Conservation (phyloP, 225 moss, liverwort and hornwort genomes). For the Marchantia polymorpha region DNA sequence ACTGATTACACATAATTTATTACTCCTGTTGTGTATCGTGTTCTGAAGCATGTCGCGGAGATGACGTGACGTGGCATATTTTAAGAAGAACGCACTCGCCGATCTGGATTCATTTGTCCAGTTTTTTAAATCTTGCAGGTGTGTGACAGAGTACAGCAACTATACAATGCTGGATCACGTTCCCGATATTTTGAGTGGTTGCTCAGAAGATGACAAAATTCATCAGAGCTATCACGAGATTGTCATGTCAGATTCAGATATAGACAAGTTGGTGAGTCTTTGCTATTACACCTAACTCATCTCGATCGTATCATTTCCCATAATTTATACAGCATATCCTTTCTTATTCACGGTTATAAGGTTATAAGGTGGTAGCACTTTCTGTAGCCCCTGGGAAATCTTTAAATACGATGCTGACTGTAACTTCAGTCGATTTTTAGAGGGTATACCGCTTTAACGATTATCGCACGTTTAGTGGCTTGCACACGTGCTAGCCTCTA, state of each 20-base stretch:
- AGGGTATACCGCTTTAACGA: too few relatives aligned
- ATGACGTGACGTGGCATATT: background rate
- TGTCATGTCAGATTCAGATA: constrained; percentile 95
- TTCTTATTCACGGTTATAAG: too few relatives aligned
- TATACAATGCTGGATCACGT: constrained; percentile 82
- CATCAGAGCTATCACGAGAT: constrained; percentile 96
- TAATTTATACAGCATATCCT: too few relatives aligned
- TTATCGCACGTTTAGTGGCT: too few relatives aligned
- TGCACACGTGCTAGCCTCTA: too few relatives aligned
- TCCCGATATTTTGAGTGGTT: constrained; percentile 79
- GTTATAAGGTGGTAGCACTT: too few relatives aligned
- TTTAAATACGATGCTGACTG: too few relatives aligned
- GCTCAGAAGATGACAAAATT: constrained; percentile 83
- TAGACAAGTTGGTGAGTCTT: constrained; percentile 79
- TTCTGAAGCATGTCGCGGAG: background rate
- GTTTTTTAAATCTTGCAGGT: constrained; percentile 40
- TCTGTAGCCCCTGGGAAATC: too few relatives aligned
- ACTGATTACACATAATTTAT: background rate
- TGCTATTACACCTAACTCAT: too few relatives aligned
- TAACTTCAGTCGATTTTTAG: too few relatives aligned
- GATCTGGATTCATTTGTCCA: background rate
- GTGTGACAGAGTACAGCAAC: constrained; percentile 80
- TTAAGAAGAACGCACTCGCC: background rate
- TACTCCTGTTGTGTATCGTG: background rate
- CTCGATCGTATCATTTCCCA: too few relatives aligned